phyloP scores from a whole-genome alignment of 2,329 filamentous ascomycete species.

The Fusarium solani-melongenae region DNA sequence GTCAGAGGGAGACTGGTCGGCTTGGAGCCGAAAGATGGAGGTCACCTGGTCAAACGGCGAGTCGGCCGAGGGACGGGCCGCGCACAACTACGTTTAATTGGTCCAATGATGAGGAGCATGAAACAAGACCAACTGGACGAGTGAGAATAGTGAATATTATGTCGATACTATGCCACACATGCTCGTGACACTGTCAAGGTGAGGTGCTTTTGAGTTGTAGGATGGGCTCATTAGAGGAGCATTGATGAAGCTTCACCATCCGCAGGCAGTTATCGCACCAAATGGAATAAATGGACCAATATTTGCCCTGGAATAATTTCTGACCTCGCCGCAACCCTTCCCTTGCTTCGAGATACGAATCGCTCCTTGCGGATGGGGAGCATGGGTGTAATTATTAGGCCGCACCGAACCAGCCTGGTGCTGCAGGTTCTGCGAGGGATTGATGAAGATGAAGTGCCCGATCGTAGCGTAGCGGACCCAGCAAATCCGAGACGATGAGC shows the following conservation, averaged over 20 bases:
- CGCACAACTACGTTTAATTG: constrained; percentile 26
- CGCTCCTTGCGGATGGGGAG: constrained; percentile 8
- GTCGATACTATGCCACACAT: neutral
- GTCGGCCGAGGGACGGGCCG: constrained; percentile 44
- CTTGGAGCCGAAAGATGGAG: constrained; percentile 1
- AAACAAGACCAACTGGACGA: neutral
- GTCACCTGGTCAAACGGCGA: constrained; percentile 33
- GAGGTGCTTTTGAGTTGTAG: neutral
- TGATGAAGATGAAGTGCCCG: constrained; percentile 21
- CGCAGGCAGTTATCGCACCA: neutral
- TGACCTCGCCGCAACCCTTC: neutral
- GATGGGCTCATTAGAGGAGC: neutral
- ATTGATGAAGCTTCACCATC: neutral
- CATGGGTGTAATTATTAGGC: constrained; percentile 23
- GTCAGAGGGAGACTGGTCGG: constrained; percentile 6
- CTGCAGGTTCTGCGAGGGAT: constrained; percentile 15
- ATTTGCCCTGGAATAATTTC: neutral
- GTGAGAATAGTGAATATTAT: neutral
- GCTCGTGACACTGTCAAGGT: neutral
- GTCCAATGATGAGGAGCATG: constrained; percentile 11
- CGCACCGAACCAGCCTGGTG: constrained; percentile 1
- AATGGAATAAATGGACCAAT: neutral
- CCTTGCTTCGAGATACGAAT: constrained; percentile 22
- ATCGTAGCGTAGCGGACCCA: constrained; percentile 28
- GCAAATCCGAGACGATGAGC: constrained; percentile 35